A percentile compares a stretch with the other conserved stretches of the same genome.
Evolutionary conservation across 768 basidiomycete genomes (phyloP).

Genomic region (Hemileccinum impolitum): DNA sequence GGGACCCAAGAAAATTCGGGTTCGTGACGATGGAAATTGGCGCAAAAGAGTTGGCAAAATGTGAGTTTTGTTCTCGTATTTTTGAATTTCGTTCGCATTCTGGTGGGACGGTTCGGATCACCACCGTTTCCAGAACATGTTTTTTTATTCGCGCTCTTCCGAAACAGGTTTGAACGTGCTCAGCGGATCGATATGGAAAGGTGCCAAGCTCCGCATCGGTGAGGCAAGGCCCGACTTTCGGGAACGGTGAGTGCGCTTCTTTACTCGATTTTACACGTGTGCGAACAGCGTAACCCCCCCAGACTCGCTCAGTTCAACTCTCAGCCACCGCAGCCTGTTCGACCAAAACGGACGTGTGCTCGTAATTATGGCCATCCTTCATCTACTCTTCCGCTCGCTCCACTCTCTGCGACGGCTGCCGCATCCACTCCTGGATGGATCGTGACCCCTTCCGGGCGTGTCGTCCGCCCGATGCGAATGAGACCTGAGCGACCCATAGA

Average conservation of each 20-base stretch:
- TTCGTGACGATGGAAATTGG: conserved; percentile 71
- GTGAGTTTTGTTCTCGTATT: conserved; percentile 38
- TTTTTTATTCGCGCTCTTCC: conserved; percentile 1
- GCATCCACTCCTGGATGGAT: conserved; percentile 62
- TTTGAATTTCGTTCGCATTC: not conserved
- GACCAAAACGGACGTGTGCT: conserved; percentile 40
- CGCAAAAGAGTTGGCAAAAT: conserved; percentile 55
- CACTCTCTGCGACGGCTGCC: conserved; percentile 58
- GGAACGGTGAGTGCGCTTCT: conserved; percentile 45
- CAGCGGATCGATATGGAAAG: conserved; percentile 85
- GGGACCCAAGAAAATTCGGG: conserved; percentile 66
- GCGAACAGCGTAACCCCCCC: not conserved
- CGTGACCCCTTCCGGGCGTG: conserved; percentile 60
- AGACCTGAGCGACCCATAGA: conserved; percentile 62
- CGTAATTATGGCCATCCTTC: conserved; percentile 44
- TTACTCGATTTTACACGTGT: not conserved
- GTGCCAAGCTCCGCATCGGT: conserved; percentile 77
- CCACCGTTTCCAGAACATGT: not conserved
- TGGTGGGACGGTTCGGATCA: not conserved
- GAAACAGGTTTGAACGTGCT: conserved; percentile 66
- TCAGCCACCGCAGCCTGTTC: conserved; percentile 28
- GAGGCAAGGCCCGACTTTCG: conserved; percentile 77
- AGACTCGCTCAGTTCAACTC: conserved; percentile 18
- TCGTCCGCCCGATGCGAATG: conserved; percentile 67
- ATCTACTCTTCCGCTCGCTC: conserved; percentile 61